phyloP scores from a whole-genome alignment of 345 rosid species.

The Corchorus capsularis region DNA sequence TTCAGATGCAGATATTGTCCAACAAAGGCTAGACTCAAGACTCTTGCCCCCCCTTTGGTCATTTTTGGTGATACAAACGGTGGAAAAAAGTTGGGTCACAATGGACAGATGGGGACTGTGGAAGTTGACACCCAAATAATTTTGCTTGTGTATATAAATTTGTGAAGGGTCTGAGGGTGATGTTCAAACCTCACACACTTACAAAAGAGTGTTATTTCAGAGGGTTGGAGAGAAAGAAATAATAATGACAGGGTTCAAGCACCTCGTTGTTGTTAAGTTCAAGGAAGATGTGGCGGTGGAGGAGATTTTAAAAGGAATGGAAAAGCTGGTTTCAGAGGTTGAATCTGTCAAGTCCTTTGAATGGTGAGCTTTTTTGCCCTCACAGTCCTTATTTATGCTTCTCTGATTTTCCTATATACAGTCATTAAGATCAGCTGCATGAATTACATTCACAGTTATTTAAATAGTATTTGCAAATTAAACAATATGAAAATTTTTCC shows the following conservation, averaged over 20 bases:
- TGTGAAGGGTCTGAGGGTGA: background rate
- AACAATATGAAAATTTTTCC: too few species aligned
- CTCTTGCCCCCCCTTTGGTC: background rate
- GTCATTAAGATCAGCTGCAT: background rate
- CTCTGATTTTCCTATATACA: background rate
- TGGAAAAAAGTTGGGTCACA: constrained; percentile 25
- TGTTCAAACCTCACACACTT: background rate
- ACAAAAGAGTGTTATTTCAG: background rate
- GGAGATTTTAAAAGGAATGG: constrained; percentile 79
- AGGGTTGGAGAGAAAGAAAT: constrained; percentile 10
- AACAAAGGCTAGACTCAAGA: constrained; percentile 23
- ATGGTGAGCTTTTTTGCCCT: constrained; percentile 50
- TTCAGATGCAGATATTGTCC: constrained; percentile 38
- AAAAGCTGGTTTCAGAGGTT: constrained; percentile 69
- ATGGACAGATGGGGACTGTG: constrained; percentile 35
- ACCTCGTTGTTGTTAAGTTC: constrained; percentile 85
- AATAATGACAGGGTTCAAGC: constrained; percentile 69
- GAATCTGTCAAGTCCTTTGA: constrained; percentile 85
- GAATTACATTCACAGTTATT: background rate
- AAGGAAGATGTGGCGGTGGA: constrained; percentile 65
- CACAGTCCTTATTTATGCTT: background rate
- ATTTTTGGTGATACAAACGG: constrained; percentile 21
- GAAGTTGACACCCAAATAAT: constrained; percentile 42
- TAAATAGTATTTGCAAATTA: too few species aligned
- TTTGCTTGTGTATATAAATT: constrained; percentile 25